These are phyloP conservation scores for Solanum commersonii DNA, from an alignment of 257 asterid genomes.

Conservation along the genomic window DNA sequence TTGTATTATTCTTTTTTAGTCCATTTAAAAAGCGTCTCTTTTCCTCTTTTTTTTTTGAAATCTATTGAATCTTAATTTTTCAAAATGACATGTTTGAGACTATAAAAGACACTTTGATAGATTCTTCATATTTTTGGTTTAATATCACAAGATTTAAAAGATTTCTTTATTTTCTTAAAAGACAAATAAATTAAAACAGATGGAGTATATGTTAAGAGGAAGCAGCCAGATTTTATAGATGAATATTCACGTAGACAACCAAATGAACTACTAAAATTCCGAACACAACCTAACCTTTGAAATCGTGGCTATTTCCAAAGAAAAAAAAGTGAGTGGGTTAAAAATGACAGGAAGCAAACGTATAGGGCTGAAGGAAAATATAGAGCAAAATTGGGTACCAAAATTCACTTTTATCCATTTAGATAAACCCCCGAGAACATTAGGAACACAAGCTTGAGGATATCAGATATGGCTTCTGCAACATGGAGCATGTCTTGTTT, in stretches of 20 bases:
- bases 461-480: slow-evolving; percentile 34
- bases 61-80: too few species aligned
- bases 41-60: too few species aligned
- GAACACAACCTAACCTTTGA: too few species aligned
- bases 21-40: too few species aligned
- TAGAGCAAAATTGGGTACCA: slow-evolving; percentile 1
- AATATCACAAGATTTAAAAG: too few species aligned
- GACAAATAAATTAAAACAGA: background rate
- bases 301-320: background rate
- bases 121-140: too few species aligned
- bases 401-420: slow-evolving; percentile 11
- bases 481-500: slow-evolving; percentile 54
- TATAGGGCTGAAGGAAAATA: background rate
- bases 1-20: too few species aligned
- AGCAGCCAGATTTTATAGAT: background rate
- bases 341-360: background rate
- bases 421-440: background rate
- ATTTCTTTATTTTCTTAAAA: too few species aligned
- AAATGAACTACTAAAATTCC: too few species aligned
- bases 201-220: too few species aligned
- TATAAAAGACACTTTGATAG: too few species aligned
- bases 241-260: background rate
- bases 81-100: background rate
- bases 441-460: background rate
- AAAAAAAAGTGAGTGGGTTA: background rate